Evolutionary conservation across 768 basidiomycete genomes (phyloP).

Genomic region (Lentinus brumalis): DNA sequence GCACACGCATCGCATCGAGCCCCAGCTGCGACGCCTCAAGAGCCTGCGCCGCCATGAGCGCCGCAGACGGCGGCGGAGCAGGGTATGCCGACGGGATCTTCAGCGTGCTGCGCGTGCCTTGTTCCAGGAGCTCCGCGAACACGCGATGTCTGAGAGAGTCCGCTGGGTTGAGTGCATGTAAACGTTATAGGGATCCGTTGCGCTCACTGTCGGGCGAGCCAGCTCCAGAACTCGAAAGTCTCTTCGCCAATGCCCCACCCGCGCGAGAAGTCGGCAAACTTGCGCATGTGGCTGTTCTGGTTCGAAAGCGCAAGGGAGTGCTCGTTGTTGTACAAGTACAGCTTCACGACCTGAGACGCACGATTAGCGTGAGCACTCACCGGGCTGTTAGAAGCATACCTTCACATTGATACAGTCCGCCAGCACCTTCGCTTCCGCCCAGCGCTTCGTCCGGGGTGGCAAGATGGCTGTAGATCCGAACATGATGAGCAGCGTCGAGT

Average conservation of each 20-base stretch:
- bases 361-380: background rate
- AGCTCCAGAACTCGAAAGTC: conserved; percentile 97
- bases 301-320: conserved; percentile 78
- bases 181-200: too few species aligned
- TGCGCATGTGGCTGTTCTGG: conserved; percentile 82
- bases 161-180: too few species aligned
- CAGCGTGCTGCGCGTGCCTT: conserved; percentile 67
- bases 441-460: conserved; percentile 92
- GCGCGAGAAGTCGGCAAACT: conserved; percentile 83
- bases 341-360: conserved; percentile 72
- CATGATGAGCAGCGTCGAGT: conserved; percentile 81
- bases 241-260: conserved; percentile 97
- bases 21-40: conserved; percentile 43
- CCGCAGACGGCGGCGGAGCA: conserved; percentile 30
- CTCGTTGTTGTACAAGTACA: conserved; percentile 91
- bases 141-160: conserved; percentile 89
- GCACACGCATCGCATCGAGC: conserved; percentile 57
- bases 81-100: conserved; percentile 63
- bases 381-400: conserved; percentile 42
- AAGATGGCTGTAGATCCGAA: conserved; percentile 85
- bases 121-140: conserved; percentile 88
- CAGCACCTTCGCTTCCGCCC: conserved; percentile 98
- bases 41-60: conserved; percentile 27
- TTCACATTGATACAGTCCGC: conserved; percentile 93
- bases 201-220: conserved; percentile 95